Conservation (phyloP, 257 asterid genomes). For the Solanum arcanum region DNA sequence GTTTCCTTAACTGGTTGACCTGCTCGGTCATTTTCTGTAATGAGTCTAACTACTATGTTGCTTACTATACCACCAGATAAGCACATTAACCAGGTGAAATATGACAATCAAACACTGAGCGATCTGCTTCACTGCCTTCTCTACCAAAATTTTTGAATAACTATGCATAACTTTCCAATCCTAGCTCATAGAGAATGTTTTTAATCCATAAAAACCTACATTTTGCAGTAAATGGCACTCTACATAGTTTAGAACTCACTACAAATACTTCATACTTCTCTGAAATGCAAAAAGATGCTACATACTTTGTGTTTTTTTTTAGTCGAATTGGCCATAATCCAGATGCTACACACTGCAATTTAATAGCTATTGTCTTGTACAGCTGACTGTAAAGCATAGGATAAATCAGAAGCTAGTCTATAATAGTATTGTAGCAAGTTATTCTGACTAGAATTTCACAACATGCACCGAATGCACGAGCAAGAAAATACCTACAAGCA, state of each 20-base stretch:
- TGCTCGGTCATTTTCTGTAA: background rate
- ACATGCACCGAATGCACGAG: background rate
- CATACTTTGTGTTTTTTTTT: background rate
- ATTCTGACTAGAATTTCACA: background rate
- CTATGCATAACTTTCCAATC: background rate
- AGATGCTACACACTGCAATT: background rate
- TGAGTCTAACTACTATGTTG: background rate
- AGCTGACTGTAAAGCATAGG: background rate
- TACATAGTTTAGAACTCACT: background rate
- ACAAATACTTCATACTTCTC: background rate
- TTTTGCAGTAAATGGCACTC: background rate
- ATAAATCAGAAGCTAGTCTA: background rate
- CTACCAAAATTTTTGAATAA: background rate
- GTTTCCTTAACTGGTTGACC: background rate
- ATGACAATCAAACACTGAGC: background rate
- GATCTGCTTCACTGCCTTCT: background rate
- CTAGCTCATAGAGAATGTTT: background rate
- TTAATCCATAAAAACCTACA: background rate
- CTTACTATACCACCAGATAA: background rate
- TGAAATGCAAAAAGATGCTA: background rate
- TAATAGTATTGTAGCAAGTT: background rate
- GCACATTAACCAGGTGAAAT: background rate
- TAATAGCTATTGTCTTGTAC: background rate
- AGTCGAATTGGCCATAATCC: background rate
- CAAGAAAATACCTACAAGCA: background rate